Percentiles rank a stretch among this genome's conserved stretches.
Evolutionary conservation across 148 eudicot genomes (phyloP).

Genomic region (Spergularia marina): DNA sequence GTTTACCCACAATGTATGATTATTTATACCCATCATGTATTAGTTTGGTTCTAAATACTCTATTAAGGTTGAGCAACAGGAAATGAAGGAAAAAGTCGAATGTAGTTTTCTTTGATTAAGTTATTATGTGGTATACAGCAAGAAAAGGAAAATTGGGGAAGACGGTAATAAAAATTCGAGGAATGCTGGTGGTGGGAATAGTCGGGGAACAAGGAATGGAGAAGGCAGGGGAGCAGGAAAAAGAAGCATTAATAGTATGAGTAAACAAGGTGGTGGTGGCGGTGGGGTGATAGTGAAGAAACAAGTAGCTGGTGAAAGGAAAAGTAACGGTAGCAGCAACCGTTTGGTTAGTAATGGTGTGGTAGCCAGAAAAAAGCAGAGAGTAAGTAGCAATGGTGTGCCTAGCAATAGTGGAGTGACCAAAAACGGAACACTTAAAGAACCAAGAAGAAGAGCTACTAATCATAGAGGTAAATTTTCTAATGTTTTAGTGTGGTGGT

Average conservation of each 20-base stretch:
- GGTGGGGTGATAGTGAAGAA: too few relatives aligned
- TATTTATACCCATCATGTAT: too few relatives aligned
- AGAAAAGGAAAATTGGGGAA: conserved; percentile 21
- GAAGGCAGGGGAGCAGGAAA: conserved; percentile 4
- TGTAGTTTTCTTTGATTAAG: background rate
- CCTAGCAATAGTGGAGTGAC: conserved; percentile 3
- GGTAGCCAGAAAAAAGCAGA: background rate
- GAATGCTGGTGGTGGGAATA: background rate
- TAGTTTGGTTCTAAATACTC: background rate
- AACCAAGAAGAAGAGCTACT: conserved; percentile 9
- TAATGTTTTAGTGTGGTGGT: background rate
- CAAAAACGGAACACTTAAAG: conserved; percentile 12
- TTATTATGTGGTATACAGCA: conserved; percentile 20
- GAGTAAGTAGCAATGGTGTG: conserved; percentile 5
- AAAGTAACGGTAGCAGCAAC: background rate
- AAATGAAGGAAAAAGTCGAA: background rate
- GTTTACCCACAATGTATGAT: too few relatives aligned
- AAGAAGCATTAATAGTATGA: background rate
- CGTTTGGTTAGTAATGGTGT: background rate
- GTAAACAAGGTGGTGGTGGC: conserved; percentile 2
- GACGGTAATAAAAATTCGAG: background rate
- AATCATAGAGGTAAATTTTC: conserved; percentile 18
- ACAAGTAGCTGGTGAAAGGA: background rate
- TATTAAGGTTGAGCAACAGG: background rate
- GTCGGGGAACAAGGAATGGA: conserved; percentile 2